Base-by-base conservation (phyloP, 139 green algal species). In the Parachlorella kessleri region DNA sequence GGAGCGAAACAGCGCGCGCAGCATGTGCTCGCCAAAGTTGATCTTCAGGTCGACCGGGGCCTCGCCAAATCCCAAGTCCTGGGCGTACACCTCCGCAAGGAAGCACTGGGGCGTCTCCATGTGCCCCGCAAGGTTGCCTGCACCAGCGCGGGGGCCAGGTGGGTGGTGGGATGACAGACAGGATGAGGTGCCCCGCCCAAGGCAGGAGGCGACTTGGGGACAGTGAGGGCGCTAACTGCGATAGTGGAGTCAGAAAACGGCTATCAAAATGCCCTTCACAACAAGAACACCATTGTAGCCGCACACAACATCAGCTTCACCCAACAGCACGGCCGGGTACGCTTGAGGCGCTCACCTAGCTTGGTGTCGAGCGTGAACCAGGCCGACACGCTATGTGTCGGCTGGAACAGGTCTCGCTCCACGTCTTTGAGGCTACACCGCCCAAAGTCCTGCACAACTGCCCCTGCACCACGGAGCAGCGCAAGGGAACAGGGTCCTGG, bases 351-450 rank as follows among this genome's bases (percentile, higher is more conserved):
- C 63, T 68, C 63, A 68, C 75, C 75, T 35, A 81, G 75, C 75
- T 69, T 68, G 30, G 77, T 81, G 86, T 98, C 95, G 6, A 78
- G 65, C 21, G 66, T 73, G 78, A 97, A 98, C 95, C 95, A 98
- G 37, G 83, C 38, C 5, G 84, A 83, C 8, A 95, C 85, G 28
- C 63, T 85, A 40, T 87, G 77, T 21, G 83, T 70, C 3, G 90
- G 79, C 72, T 92, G 76, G 81, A 95, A 98, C 69, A 96, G 86
- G 68, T 91, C 77, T 1, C 76, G 65, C 75, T 92, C 70, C 79
- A 72, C 54, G 10, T 82, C 83, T 23, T 76, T 48, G 24, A 87
- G 24, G 21, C 48, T 53, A 3, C 42, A 39, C 18, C 77, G 59
- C 18, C 84, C 75, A 81, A 78, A 90, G 37, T 82, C 63, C 24